Evolutionary conservation across 73 alveolate species (phyloP).

Genomic region (Tetrahymena borealis): DNA sequence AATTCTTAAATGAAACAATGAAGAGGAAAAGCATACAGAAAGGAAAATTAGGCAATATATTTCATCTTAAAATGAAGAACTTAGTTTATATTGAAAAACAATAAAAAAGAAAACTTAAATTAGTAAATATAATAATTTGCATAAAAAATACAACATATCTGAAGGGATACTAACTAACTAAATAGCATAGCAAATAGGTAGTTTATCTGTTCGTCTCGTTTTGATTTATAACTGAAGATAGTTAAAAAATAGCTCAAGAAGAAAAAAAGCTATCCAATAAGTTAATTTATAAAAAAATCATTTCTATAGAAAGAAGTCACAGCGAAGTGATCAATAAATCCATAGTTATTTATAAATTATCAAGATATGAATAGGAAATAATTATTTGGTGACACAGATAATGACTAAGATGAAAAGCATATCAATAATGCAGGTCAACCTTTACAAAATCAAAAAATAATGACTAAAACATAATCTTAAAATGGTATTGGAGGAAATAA

Average conservation of each 20-base stretch:
- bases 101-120: background rate
- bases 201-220: background rate
- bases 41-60: background rate
- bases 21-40: background rate
- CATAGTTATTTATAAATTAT: no score
- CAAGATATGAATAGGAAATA: background rate
- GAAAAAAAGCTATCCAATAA: no score
- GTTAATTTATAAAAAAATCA: no score
- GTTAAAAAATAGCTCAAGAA: background rate
- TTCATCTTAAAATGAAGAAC: background rate
- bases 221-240: background rate
- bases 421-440: background rate
- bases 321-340: no score
- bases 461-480: background rate
- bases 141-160: background rate
- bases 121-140: background rate
- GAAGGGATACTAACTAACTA: background rate
- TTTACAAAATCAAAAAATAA: background rate
- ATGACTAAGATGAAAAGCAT: background rate
- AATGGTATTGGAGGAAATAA: background rate
- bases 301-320: no score
- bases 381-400: background rate
- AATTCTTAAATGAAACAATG: background rate
- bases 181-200: background rate
- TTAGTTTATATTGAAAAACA: background rate